Percentiles rank a stretch among this genome's conserved stretches.
Evolutionary conservation across 2,329 filamentous ascomycete species (phyloP).

Genomic region (Mycosphaerella arachidis): DNA sequence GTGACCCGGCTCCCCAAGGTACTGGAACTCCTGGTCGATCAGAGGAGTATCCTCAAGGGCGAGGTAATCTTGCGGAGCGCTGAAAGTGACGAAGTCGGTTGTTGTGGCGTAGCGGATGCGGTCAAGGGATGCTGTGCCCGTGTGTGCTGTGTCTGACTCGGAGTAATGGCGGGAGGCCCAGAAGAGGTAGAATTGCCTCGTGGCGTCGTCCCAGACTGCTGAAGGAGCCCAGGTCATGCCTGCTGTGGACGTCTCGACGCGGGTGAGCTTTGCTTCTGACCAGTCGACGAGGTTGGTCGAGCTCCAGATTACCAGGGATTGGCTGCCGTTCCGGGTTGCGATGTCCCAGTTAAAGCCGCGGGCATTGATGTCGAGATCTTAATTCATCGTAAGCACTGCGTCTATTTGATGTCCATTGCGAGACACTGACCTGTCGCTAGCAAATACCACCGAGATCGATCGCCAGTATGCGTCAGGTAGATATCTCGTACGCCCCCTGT

Average conservation of each 20-base stretch:
- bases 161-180: constrained; percentile 47
- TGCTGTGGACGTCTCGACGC: constrained; percentile 50
- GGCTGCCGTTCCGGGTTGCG: constrained; percentile 48
- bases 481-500: constrained; percentile 53
- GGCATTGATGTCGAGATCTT: constrained; percentile 46
- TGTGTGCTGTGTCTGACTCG: constrained; percentile 45
- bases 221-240: constrained; percentile 58
- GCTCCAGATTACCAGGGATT: constrained; percentile 52
- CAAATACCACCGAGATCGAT: neutral
- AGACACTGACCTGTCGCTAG: neutral
- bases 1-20: constrained; percentile 37
- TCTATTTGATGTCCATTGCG: neutral
- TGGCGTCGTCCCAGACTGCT: constrained; percentile 49
- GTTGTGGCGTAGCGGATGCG: constrained; percentile 54
- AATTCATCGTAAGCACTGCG: neutral
- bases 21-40: constrained; percentile 56
- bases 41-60: constrained; percentile 46
- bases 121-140: constrained; percentile 40
- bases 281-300: constrained; percentile 46
- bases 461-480: constrained; percentile 39
- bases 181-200: constrained; percentile 45
- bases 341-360: constrained; percentile 50
- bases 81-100: constrained; percentile 51
- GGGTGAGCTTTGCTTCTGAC: constrained; percentile 46
- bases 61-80: constrained; percentile 48